phyloP scores from a whole-genome alignment of 2,329 filamentous ascomycete species.

The Pestalotiopsis sp. region DNA sequence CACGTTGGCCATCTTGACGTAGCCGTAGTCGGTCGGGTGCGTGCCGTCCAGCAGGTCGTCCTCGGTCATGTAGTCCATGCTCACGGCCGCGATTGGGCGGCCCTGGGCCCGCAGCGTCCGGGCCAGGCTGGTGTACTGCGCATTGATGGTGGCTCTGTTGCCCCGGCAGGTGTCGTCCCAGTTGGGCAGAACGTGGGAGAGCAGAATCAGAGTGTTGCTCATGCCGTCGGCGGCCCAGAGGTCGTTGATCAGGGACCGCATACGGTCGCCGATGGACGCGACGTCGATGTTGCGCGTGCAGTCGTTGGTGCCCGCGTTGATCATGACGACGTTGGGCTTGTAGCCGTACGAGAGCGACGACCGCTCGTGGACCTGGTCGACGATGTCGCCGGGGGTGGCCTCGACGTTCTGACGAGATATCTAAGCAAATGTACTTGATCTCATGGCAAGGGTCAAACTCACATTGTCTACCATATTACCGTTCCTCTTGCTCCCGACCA shows the following conservation, averaged over 20 bases:
- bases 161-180: background rate
- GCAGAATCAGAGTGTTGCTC: slow-evolving; percentile 31
- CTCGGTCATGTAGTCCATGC: slow-evolving; percentile 10
- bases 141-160: slow-evolving; percentile 20
- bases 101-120: background rate
- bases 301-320: slow-evolving; percentile 38
- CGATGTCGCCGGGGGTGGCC: slow-evolving; percentile 17
- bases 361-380: slow-evolving; percentile 17
- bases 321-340: slow-evolving; percentile 25
- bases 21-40: slow-evolving; percentile 24
- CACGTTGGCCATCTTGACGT: slow-evolving; percentile 24
- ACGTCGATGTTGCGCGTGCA: slow-evolving; percentile 20
- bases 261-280: slow-evolving; percentile 22
- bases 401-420: slow-evolving; percentile 17
- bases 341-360: slow-evolving; percentile 10
- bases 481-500: slow-evolving; percentile 25
- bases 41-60: slow-evolving; percentile 20
- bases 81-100: slow-evolving; percentile 3
- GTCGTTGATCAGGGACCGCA: slow-evolving; percentile 27
- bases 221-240: slow-evolving; percentile 22
- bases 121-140: slow-evolving; percentile 28
- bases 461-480: slow-evolving; percentile 30
- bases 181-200: slow-evolving; percentile 35
- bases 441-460: background rate
- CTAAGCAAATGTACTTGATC: background rate